Base-by-base conservation (phyloP, 305 asterid species). In the Fraxinus baroniana region DNA sequence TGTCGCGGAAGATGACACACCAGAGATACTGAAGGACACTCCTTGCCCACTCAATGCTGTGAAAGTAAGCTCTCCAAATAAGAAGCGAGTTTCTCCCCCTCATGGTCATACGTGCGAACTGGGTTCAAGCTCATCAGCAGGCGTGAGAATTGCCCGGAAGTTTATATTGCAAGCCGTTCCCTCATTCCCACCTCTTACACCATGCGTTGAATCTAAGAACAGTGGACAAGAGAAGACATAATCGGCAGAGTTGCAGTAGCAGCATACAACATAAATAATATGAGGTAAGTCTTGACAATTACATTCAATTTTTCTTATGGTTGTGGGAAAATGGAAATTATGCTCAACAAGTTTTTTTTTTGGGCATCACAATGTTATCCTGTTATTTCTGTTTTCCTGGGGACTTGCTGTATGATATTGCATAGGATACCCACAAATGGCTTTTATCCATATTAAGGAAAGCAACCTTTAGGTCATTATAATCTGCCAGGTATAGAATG, bases 51-150 rank as follows among this genome's bases (percentile, higher is more conserved):
- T 68, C 60, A 84, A 79, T 85, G 88, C 88, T 79, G 93, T 93
- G 82, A 91, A 93, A 86, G 91, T 89, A 35, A 88, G 87, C 89
- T 92, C 97, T 28, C 96, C 97, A 18, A 90, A 90, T 82, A 91
- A 90, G 90, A 94, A 93, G 84, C 89, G 95, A 35, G 90, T 92
- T 79, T 92, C 98, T 83, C 97, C 94, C 62, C 97, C 98, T 83
- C 91, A 88, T 81, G 83, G 88, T 79, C 79, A 55, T 41, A 79
- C 36, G 33, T 55, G 52, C 4, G 85, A 79, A 83, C 52, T 78
- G 49, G 85, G 84, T 81, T 88, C 92, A 74, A 83, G 89, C 87
- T 87, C 95, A 35, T 78, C 88, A 60, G 84, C 82, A 20, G 88
- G 90, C 62, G 20, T 89, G 81, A 88, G 80, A 83, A 82, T 62